Evolutionary conservation across 345 rosid genomes (phyloP), one percentile per base, ranked within the genome.

Genomic region (Arabidopsis arenosa): DNA sequence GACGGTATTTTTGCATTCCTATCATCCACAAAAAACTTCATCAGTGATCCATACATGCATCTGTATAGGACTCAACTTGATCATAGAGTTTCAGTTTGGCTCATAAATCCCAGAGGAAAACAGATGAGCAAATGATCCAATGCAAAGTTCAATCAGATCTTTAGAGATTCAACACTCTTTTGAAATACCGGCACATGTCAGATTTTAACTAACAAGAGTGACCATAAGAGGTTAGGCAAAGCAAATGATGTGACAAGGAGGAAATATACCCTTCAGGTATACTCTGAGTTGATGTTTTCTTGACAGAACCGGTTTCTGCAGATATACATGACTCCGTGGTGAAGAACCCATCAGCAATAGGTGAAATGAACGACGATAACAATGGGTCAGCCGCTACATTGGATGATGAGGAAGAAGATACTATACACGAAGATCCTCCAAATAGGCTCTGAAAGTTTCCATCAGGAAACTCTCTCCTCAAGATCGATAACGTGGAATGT

Each of bases 311-410:
- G 26, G 84, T 58, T 79, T 87, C 91, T 12, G 80, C 66, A 28
- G 84, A 76, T 72, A 68, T 45, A 35, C 81, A 85, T 64, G 88
- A 63, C 39, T 81, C 86, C 2, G 65, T 37, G 48, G 65, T 75
- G 15, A 78, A 35, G 65, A 83, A 77, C 80, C 83, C 93, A 82
- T 90, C 91, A 70, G 73, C 81, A 76, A 88, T 78, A 8, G 96
- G 98, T 71, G 90, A 77, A 77, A 94, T 90, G 77, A 94, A 94
- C 3, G 98, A 92, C 43, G 97, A 94, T 43, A 94, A 68, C 82
- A 92, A 75, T 3, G 97, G 97, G 75, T 94, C 98, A 48, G 98
- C 88, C n/a, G 90, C 90, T 48, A 83, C 80, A 73, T 81, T 89
- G 80, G 98, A 18, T 5, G 65, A 23, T 15, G 75, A 53, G 28